These are phyloP conservation scores for Atractiella rhizophila DNA, from an alignment of 768 basidiomycete species.

Conservation along the genomic window DNA sequence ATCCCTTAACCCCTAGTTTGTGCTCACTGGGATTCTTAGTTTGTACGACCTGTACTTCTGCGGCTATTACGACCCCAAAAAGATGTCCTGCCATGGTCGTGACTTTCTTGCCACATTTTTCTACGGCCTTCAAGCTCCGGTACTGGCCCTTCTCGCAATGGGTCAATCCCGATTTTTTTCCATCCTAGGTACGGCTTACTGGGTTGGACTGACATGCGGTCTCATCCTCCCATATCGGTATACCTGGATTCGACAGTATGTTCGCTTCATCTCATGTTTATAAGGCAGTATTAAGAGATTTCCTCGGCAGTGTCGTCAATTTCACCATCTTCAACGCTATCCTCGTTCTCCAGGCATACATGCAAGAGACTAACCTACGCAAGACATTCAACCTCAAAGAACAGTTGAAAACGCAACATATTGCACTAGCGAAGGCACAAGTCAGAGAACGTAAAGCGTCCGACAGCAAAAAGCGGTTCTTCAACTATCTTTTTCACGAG, in stretches of 20 bases:
- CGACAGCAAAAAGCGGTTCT: conserved; percentile 59
- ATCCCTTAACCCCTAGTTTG: conserved; percentile 17
- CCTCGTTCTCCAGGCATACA: conserved; percentile 39
- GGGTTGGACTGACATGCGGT: conserved; percentile 17
- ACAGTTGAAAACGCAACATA: conserved; percentile 48
- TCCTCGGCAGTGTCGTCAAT: conserved; percentile 28
- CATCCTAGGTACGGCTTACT: conserved; percentile 16
- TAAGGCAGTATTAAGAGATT: not conserved
- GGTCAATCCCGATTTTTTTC: conserved; percentile 19
- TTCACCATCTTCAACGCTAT: conserved; percentile 53
- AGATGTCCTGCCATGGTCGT: conserved; percentile 17
- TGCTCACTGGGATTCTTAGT: too few species aligned
- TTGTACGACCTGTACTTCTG: too few species aligned
- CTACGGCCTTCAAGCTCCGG: conserved; percentile 20
- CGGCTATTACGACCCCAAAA: conserved; percentile 4
- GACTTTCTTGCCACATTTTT: conserved; percentile 18
- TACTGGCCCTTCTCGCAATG: conserved; percentile 22
- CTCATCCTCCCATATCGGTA: conserved; percentile 16
- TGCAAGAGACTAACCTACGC: too few species aligned
- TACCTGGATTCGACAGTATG: too few species aligned
- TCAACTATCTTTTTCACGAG: conserved; percentile 26
- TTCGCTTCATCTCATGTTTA: conserved; percentile 25
- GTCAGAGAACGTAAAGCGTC: conserved; percentile 33
- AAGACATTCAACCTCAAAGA: too few species aligned
- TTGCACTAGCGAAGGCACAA: conserved; percentile 45